Base-by-base conservation (phyloP, 2,329 filamentous ascomycete species). In the Zalaria obscura region DNA sequence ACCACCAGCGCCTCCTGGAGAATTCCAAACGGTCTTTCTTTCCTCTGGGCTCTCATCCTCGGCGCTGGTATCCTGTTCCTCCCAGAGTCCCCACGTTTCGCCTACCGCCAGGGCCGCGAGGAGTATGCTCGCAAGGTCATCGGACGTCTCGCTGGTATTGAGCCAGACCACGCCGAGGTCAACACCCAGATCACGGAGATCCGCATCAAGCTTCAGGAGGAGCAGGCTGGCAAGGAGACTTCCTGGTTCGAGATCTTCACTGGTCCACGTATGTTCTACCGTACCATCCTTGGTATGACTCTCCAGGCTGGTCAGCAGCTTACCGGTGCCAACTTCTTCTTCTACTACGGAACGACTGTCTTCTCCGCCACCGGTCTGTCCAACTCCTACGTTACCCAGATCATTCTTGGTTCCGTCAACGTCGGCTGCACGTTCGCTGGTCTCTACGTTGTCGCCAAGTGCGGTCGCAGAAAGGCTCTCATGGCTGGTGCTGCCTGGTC, bases 391-490 rank as follows among this genome's bases (percentile, higher is more conserved):
- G 54, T 65, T 36, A 63, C 68, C 36, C 62, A 62, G 25, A 59
- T 70, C 36, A 69, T 70, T 46, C 67, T 67, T 31, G 61, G 61
- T 44, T 52, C 59, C 4, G 64, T 71, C 51, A 71, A 70, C 51
- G 65, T 70, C 10, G 52, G 55, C 36, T 67, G 62, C 28, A 71
- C 68, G 3, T 60, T 69, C 42, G 63, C 60, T 7, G 66, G 65
- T 36, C 59, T 71, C 9, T 68, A 58, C 44, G 59, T 69, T 39
- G 64, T 70, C 8, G 66, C 70, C 53, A 65, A 63, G 48, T 68
- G 60, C 53, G 67, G 67, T 36, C 65, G 68, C 39, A 64, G 68
- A 3, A 62, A 62, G 2, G 58, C 68, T 1, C 58, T 71, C 9
- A 59, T 70, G 36, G 61, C 61, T 35, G 68, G 68, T 27, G 67